Evolutionary conservation across 495 filamentous ascomycete genomes (phyloP).

Genomic region (Filosporella fistucella): DNA sequence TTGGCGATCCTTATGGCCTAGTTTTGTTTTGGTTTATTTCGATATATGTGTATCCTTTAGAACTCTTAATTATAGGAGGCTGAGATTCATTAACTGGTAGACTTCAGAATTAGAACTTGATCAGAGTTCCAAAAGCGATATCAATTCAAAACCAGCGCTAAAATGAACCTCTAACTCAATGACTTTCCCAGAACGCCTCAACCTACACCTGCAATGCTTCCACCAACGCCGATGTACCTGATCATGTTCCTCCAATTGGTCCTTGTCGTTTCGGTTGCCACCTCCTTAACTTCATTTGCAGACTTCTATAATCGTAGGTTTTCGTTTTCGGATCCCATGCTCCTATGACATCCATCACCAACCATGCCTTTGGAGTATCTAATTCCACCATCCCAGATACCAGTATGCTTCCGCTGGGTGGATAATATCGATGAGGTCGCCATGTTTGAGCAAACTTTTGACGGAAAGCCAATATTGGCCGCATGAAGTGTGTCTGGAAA

Average conservation of each 20-base stretch:
- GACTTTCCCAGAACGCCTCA: not conserved
- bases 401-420: constrained; percentile 59
- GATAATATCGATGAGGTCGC: constrained; percentile 32
- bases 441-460: constrained; percentile 43
- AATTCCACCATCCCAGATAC: constrained; percentile 65
- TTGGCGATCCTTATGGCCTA: too few relatives aligned
- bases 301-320: constrained; percentile 17
- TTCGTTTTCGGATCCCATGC: constrained; percentile 52
- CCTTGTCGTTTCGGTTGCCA: constrained; percentile 19
- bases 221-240: not conserved
- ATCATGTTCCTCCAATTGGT: constrained; percentile 8
- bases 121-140: too few relatives aligned
- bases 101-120: too few relatives aligned
- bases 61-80: too few relatives aligned
- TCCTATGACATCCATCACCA: constrained; percentile 52
- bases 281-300: constrained; percentile 11
- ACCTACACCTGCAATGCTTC: constrained; percentile 12
- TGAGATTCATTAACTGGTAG: too few relatives aligned
- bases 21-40: too few relatives aligned
- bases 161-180: too few relatives aligned
- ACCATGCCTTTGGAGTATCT: constrained; percentile 48
- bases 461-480: constrained; percentile 48
- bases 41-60: too few relatives aligned
- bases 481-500: constrained; percentile 10
- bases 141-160: too few relatives aligned